Base-by-base conservation (phyloP, 331 rosid species). In the Quercus tomentella region DNA sequence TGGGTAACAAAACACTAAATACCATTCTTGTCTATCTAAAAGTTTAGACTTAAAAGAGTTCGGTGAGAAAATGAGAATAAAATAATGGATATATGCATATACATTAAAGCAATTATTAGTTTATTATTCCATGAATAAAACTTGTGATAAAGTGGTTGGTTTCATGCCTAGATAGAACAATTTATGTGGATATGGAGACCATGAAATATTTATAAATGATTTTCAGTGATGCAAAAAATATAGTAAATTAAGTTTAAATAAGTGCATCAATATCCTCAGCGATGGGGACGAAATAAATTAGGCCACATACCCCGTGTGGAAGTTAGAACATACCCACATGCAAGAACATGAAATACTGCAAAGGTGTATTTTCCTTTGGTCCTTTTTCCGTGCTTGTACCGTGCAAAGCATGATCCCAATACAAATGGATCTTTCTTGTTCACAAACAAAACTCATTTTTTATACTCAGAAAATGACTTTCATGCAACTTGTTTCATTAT, bases 301-400 rank as follows among this genome's bases (percentile, higher is more conserved):
- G 84, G 58, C 45, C 54, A 49, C 54, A 49, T 49, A 22, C 26
- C 70, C 73, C 69, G 72, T 58, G 87, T 85, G 87, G 83, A 52
- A 62, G 73, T 62, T 30, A 15, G 69, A 72, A 58, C 83, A 80
- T 37, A 61, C 21, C 70, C 92, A 86, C 90, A 87, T 87, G 90
- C 76, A 58, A 45, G 80, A 81, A 71, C 85, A 83, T 81, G 82
- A 63, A 23, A 23, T 9, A n/a, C 70, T 70, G 74, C 69, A 60
- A 56, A 23, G 23, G 73, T 69, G 28, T 61, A n/a, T 22, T 12
- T 7, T 55, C 58, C 16, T 70, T 74, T 23, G 23, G 7, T 75
- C 56, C 60, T 61, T 61, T 54, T 72, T 62, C 30, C 55, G 26
- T 76, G 30, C 72, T 2, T 72, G 74, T 70, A 74, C 72, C 80